Conservation (phyloP, 345 rosid species). For the Adansonia digitata region DNA sequence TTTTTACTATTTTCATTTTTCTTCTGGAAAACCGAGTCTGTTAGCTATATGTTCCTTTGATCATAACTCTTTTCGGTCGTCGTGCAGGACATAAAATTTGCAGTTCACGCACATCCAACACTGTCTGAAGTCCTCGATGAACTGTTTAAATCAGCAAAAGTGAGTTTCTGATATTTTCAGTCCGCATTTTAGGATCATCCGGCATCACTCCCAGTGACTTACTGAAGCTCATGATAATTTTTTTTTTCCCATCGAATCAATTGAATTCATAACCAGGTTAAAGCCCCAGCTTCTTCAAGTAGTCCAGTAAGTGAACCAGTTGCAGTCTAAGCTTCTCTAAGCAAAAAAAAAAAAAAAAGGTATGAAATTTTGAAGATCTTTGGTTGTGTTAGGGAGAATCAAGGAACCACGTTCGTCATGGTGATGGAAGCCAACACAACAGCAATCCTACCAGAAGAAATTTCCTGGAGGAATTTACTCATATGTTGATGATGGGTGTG, state of each 20-base stretch:
- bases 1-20: not conserved
- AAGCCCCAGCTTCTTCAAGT: slow-evolving; percentile 29
- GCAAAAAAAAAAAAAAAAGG: too few species aligned
- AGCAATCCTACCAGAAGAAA: not conserved
- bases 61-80: too few species aligned
- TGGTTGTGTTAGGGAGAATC: slow-evolving; percentile 36
- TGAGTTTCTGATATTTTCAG: too few species aligned
- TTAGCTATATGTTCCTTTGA: too few species aligned
- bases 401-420: slow-evolving; percentile 11
- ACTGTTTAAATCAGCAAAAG: slow-evolving; percentile 93
- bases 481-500: not conserved
- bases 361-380: too few species aligned
- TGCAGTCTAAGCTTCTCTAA: slow-evolving; percentile 50
- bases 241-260: too few species aligned
- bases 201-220: too few species aligned
- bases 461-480: not conserved
- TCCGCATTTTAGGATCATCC: too few species aligned
- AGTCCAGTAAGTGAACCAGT: slow-evolving; percentile 58
- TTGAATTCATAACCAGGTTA: too few species aligned
- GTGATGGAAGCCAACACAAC: not conserved
- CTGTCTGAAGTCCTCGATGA: slow-evolving; percentile 97
- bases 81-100: slow-evolving; percentile 79
- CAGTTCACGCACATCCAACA: slow-evolving; percentile 99
- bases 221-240: too few species aligned
- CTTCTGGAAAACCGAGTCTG: not conserved